These are phyloP conservation scores for Aspergillus costaricaensis DNA, from an alignment of 2,329 filamentous ascomycete species.

Conservation along the genomic window DNA sequence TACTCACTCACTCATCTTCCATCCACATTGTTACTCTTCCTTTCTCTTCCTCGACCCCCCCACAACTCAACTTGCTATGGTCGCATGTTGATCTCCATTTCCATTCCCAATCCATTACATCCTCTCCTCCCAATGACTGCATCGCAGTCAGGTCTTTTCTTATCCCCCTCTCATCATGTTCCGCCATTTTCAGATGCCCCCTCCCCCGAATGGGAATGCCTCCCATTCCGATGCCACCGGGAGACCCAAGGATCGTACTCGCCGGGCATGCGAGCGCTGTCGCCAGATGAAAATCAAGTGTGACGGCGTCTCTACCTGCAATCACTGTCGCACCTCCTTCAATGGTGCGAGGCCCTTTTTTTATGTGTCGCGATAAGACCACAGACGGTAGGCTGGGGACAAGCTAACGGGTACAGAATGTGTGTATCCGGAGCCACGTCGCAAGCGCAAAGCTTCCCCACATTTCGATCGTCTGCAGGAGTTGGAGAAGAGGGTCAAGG, in stretches of 20 bases:
- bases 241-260: conserved; percentile 5
- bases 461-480: background rate
- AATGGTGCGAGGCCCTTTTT: conserved; percentile 2
- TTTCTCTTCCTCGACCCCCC: background rate
- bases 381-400: background rate
- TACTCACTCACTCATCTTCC: background rate
- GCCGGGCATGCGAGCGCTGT: conserved; percentile 11
- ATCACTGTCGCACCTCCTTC: conserved; percentile 9
- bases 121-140: background rate
- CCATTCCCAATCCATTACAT: background rate
- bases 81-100: background rate
- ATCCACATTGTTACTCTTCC: background rate
- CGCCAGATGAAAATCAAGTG: conserved; percentile 17
- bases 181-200: conserved; percentile 1
- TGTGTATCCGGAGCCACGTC: conserved; percentile 7
- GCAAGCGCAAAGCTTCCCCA: conserved; percentile 7
- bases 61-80: background rate
- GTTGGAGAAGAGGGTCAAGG: conserved; percentile 2
- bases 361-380: background rate
- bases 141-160: background rate
- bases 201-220: background rate
- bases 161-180: background rate
- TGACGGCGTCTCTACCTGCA: conserved; percentile 3
- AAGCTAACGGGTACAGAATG: conserved; percentile 7
- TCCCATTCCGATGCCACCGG: background rate